Base-by-base conservation (phyloP, 805 yeast species). In the Wickerhamiella nectarea region DNA sequence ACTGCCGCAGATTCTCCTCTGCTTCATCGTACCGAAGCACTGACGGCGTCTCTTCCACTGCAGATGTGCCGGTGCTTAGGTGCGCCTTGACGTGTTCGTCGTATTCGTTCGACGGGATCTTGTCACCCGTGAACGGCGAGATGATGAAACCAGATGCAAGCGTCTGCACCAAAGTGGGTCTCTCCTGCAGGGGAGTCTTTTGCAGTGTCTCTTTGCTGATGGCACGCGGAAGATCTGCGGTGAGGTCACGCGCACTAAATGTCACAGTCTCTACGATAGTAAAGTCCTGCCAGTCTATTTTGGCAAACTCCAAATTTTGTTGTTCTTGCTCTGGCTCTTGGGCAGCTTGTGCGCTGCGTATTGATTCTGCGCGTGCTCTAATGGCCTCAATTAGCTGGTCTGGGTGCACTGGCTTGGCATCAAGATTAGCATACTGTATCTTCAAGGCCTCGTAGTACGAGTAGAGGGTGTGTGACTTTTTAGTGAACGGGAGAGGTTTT, bases 221-320 rank as follows among this genome's bases (percentile, higher is more conserved):
- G 18, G 56, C 62, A 10, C 52, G 50, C 17, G 58, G 55, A 46
- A 78, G 61, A 43, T 74, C 78, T 6, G 74, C 69, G 11, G 69
- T 70, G 4, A 51, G 48, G 18, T 47, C 48, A 7, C 41, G 67
- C 67, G 57, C 78, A 86, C 6, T 73, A 50, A 85, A 79, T 39
- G 70, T 75, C 11, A 86, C 67, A 2, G 78, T 75, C 40, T 77
- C 84, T 6, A 83, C 79, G 14, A 83, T 67, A 2, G 70, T 67
- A 56, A 87, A 89, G 49, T 81, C 83, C 45, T 78, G 77, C 98
- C 98, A 89, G 61, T 87, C 86, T 18, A 85, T 77, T 8, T 80
- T 72, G 0, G 87, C 84, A 61, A 70, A 83, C 34, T 72, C 77
- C 4, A 75, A 50, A 46, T 68, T 69, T 33, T 29, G 25, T 5